Evolutionary conservation across 345 rosid species (phyloP), one percentile per base, ranked within the genome.

Genomic region (Carallia brachiata): DNA sequence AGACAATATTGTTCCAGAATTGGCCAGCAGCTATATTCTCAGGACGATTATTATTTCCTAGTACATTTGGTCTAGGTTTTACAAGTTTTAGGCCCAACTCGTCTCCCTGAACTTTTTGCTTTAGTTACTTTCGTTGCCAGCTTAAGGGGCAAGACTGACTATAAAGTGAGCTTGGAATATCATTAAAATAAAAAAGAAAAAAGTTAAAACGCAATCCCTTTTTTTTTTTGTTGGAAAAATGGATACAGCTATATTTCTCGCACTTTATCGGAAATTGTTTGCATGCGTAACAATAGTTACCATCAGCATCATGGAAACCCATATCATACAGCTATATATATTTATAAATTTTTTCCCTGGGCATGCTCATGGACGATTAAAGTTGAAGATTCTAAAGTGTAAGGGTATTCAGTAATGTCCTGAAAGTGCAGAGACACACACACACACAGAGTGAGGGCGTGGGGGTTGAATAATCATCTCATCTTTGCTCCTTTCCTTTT

Each of bases 221-320:
- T 0, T 40, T 44, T 44, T 44, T 44, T 12, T n/a, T n/a, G n/a
- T 2, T 15, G 4, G 4, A 15, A 44, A 19, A 9, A 56, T 8
- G 23, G 16, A 56, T 19, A 56, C 15, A 15, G 1, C 27, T 27
- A 13, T 7, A 56, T 56, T 27, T 23, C 60, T 56, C 28, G 1
- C 27, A 56, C 60, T 56, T 56, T 56, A 10, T 56, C 8, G 60
- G 60, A 56, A 56, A 27, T 7, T 56, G 60, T 27, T 56, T 56
- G 32, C 60, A 56, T 23, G 32, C 60, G 60, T 23, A 56, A 13
- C 32, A 27, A 30, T n/a, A 5, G 52, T 44, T 63, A n/a, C n/a
- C n/a, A n/a, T n/a, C n/a, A 71, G 63, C 36, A 52, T 59, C 66
- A 32, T 32, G 31, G 72, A 74, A 62, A 52, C 53, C 52, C 60